Evolutionary conservation across 441 rosid species (phyloP).

Genomic region (Populus tomentosa): DNA sequence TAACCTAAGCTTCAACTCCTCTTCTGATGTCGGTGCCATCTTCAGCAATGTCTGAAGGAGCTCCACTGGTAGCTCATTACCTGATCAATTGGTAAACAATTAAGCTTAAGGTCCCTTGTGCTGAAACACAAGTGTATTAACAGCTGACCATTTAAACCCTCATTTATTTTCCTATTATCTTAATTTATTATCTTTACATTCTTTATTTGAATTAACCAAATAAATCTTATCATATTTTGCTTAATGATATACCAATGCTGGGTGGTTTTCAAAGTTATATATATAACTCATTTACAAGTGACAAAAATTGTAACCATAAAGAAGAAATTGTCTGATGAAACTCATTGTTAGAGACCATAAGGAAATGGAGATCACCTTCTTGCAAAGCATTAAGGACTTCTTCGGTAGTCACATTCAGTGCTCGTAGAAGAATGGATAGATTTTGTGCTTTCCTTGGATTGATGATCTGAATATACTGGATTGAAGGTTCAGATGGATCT

Average conservation of each 20-base stretch:
- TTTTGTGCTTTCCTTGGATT: conserved; percentile 87
- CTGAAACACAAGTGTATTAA: background rate
- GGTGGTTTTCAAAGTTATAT: background rate
- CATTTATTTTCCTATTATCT: background rate
- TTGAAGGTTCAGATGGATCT: conserved; percentile 34
- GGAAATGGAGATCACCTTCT: conserved; percentile 53
- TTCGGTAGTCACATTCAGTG: conserved; percentile 79
- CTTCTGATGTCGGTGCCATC: conserved; percentile 89
- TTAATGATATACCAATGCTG: background rate
- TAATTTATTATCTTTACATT: background rate
- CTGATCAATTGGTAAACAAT: conserved; percentile 35
- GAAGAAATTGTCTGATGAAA: background rate
- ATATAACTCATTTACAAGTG: background rate
- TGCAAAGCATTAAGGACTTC: conserved; percentile 80
- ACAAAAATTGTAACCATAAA: background rate
- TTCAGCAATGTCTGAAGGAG: conserved; percentile 77
- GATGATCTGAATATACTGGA: conserved; percentile 70
- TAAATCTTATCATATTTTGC: background rate
- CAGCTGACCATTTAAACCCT: background rate
- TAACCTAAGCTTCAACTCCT: conserved; percentile 89
- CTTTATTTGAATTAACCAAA: background rate
- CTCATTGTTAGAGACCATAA: background rate
- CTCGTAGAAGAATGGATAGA: conserved; percentile 81
- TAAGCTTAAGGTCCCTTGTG: background rate
- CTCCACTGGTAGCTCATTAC: conserved; percentile 86